Percentiles rank a stretch among this genome's conserved stretches.
Evolutionary conservation across 1,284 basidiomycete species (phyloP).

Genomic region (Microbotryomycetes sp.): DNA sequence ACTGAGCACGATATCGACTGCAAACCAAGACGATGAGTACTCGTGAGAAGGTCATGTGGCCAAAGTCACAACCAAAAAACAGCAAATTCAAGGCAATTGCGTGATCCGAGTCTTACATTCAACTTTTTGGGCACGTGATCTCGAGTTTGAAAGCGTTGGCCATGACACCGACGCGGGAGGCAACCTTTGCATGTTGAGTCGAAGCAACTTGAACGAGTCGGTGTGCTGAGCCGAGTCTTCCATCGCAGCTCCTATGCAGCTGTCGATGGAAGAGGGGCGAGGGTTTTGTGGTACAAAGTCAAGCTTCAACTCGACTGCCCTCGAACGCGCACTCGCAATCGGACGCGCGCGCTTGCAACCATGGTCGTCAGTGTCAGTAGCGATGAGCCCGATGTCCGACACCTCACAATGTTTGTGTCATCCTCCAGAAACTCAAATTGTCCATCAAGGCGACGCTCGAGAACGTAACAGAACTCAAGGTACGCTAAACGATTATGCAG

Average conservation of each 20-base stretch:
- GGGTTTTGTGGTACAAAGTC: too few species aligned
- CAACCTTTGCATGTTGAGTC: conserved; percentile 20
- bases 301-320: too few species aligned
- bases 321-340: too few species aligned
- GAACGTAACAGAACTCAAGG: conserved; percentile 22
- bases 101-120: not conserved
- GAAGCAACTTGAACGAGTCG: conserved; percentile 10
- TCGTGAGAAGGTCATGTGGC: too few species aligned
- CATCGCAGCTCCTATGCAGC: too few species aligned
- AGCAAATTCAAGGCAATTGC: not conserved
- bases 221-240: too few species aligned
- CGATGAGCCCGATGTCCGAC: not conserved
- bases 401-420: not conserved
- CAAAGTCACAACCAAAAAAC: not conserved
- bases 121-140: not conserved
- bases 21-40: too few species aligned
- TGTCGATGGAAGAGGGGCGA: too few species aligned
- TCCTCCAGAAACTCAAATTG: conserved; percentile 25
- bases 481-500: too few species aligned
- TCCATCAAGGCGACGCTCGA: conserved; percentile 32
- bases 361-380: conserved; percentile 20
- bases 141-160: not conserved
- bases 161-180: conserved; percentile 17
- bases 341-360: too few species aligned
- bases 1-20: conserved; percentile 22